Conservation (phyloP, 768 basidiomycete genomes). For the Wakefieldia striispora region DNA sequence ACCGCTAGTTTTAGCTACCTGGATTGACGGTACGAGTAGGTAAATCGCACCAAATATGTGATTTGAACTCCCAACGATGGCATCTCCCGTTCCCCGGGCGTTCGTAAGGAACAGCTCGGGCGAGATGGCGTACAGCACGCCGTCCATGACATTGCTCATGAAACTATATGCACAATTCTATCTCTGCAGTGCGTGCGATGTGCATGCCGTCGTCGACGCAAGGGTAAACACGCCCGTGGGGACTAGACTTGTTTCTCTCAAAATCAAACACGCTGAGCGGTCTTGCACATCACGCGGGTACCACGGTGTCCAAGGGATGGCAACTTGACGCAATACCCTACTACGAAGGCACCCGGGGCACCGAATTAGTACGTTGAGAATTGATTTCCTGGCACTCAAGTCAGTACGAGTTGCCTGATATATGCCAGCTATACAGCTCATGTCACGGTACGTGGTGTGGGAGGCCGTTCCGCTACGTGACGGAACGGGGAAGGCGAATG, state of each 20-base stretch:
- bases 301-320: constrained; percentile 52
- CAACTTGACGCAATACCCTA: constrained; percentile 52
- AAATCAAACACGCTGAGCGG: too few relatives aligned
- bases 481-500: too few relatives aligned
- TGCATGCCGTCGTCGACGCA: constrained; percentile 53
- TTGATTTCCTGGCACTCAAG: constrained; percentile 43
- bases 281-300: constrained; percentile 49
- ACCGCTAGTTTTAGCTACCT: constrained; percentile 28
- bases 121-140: constrained; percentile 41
- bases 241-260: constrained; percentile 28
- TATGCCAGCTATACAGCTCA: constrained; percentile 17
- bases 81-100: constrained; percentile 55
- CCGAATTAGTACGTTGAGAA: constrained; percentile 56
- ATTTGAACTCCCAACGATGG: constrained; percentile 49
- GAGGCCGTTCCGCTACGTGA: too few relatives aligned
- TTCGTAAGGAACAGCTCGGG: constrained; percentile 56
- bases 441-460: constrained; percentile 79
- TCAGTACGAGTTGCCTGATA: constrained; percentile 8
- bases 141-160: constrained; percentile 57
- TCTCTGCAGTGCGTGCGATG: constrained; percentile 48
- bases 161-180: constrained; percentile 62
- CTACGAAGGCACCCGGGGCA: constrained; percentile 54
- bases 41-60: constrained; percentile 59
- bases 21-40: too few relatives aligned
- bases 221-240: constrained; percentile 59